Evolutionary conservation across 805 yeast species (phyloP), one percentile per base, ranked within the genome.

Genomic region (Pichia ethanolica): DNA sequence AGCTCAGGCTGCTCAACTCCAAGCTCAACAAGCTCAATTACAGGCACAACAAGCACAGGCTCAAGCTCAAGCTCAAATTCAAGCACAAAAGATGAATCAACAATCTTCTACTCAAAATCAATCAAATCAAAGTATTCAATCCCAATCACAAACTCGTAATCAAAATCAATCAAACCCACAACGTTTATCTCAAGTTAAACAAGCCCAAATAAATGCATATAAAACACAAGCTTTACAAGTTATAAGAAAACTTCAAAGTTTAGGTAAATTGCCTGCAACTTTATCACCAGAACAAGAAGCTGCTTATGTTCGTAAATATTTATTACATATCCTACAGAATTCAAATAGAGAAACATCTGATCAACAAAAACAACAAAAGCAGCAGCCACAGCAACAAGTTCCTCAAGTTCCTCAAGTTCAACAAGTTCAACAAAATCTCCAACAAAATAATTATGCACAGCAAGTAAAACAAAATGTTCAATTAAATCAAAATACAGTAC

Each of bases 151-250:
- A 38, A 26, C 44, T 13, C 49, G 42, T 14, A 14, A 4, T 7
- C 44, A 33, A 13, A 26, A 8, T 30, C 37, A 13, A 8, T 2
- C 20, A 20, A 39, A 45, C 34, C 32, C 7, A 3, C 40, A 35
- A 27, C 50, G 40, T 35, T 14, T 49, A 25, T 42, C 49, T 32
- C 39, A 38, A 33, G 46, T 43, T 13, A 54, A 49, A 27, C 53
- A 51, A 33, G 53, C 52, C 7, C 53, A 47, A 14, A 43, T 62
- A 37, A 64, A 62, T 48, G 59, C 55, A 45, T 65, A 62, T 47
- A 66, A 60, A 54, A 58, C 57, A 34, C 71, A 68, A 53, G 72
- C 71, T 1, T 14, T 68, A 5, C 65, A 62, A 44, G 64, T 64
- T 44, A 64, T 68, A 26, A 62, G 62, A 45, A 66, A 62, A 42